phyloP scores from a whole-genome alignment of 2,329 filamentous ascomycete genomes.

The Penicillium decumbens region DNA sequence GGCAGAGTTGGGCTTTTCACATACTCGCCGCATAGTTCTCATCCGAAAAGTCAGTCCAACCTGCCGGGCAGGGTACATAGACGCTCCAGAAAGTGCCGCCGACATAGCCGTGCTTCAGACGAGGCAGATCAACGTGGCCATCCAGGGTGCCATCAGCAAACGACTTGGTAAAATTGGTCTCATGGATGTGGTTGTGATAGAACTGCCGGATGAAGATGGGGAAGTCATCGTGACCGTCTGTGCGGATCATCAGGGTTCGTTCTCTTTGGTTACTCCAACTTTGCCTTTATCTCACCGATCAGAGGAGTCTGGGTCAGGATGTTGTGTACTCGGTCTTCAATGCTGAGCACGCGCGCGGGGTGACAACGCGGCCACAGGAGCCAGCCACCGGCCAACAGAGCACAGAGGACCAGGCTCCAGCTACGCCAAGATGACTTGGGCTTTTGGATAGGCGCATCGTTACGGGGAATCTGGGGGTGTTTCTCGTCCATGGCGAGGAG shows the following conservation, averaged over 20 bases:
- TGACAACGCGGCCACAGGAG: constrained; percentile 11
- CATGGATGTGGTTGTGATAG: constrained; percentile 75
- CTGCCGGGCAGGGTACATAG: constrained; percentile 68
- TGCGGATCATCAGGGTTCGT: neutral
- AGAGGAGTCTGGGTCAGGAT: constrained; percentile 48
- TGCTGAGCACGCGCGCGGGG: constrained; percentile 13
- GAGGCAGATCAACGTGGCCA: constrained; percentile 73
- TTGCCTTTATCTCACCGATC: constrained; percentile 38
- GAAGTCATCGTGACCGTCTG: constrained; percentile 88
- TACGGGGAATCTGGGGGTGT: neutral
- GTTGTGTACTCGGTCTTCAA: constrained; percentile 40
- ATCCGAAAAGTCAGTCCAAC: constrained; percentile 69
- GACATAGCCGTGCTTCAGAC: constrained; percentile 59
- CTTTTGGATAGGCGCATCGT: neutral
- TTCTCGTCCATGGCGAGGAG: constrained; percentile 2
- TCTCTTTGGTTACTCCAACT: no score
- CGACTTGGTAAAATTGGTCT: constrained; percentile 63
- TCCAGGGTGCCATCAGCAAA: constrained; percentile 67
- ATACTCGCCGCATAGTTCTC: constrained; percentile 64
- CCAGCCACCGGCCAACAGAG: constrained; percentile 13
- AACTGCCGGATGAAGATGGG: constrained; percentile 63
- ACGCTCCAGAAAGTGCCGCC: constrained; percentile 95
- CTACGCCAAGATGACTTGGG: neutral
- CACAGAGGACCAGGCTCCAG: constrained; percentile 11
- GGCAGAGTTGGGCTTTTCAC: constrained; percentile 5